phyloP scores from a whole-genome alignment of 176 grass and related monocot species.

The Tuctoria greenei region DNA sequence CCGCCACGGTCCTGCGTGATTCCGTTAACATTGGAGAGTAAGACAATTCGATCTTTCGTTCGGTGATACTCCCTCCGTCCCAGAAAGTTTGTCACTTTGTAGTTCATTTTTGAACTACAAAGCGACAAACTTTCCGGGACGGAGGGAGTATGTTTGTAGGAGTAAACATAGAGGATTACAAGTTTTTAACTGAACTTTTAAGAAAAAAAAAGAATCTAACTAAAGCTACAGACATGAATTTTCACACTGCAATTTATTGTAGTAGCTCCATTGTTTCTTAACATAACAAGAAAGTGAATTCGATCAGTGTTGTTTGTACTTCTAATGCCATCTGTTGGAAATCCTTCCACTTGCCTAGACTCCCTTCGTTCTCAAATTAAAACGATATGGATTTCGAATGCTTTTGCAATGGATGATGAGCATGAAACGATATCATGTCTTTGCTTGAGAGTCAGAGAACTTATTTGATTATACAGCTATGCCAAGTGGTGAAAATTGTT shows the following conservation, averaged over 20 bases:
- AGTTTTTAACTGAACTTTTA: neutral
- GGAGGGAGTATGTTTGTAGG: neutral
- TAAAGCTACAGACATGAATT: too few relatives aligned
- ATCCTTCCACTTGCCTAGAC: neutral
- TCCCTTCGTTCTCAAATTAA: too few relatives aligned
- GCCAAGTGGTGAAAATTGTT: neutral
- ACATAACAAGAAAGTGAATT: too few relatives aligned
- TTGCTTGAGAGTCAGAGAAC: neutral
- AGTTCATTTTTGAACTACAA: too few relatives aligned
- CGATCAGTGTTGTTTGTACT: neutral
- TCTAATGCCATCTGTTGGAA: neutral
- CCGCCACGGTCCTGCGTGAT: neutral
- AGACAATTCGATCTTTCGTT: neutral
- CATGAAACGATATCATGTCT: neutral
- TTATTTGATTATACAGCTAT: neutral
- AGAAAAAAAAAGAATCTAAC: too few relatives aligned
- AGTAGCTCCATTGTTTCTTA: too few relatives aligned
- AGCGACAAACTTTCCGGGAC: too few relatives aligned
- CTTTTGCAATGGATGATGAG: neutral
- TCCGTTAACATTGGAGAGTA: neutral
- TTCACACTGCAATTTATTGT: too few relatives aligned
- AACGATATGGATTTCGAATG: neutral
- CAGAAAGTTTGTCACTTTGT: too few relatives aligned
- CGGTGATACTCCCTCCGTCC: too few relatives aligned
- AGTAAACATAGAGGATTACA: neutral